These are phyloP conservation scores for Aspergillus sergii DNA, from an alignment of 2,329 filamentous ascomycete species.

Conservation along the genomic window DNA sequence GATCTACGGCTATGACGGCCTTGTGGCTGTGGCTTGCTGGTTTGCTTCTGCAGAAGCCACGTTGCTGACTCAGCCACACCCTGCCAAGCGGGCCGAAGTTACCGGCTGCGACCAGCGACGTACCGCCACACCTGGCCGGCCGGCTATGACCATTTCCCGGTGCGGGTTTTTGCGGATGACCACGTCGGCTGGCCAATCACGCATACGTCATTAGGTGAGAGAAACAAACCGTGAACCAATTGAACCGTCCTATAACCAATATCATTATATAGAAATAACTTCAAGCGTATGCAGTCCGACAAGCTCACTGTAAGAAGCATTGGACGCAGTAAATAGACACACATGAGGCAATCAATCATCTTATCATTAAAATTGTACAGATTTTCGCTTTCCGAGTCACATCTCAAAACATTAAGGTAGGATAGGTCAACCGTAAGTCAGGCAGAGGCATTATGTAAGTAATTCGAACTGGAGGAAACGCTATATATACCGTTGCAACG, in stretches of 20 bases:
- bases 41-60: constrained; percentile 12
- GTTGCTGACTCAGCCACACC: constrained; percentile 17
- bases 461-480: not conserved
- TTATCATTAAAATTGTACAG: constrained; percentile 1
- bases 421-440: not conserved
- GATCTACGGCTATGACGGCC: constrained; percentile 31
- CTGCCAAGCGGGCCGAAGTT: constrained; percentile 7
- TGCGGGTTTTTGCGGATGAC: constrained; percentile 22
- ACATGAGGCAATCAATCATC: not conserved
- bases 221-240: not conserved
- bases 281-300: not conserved
- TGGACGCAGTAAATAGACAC: constrained; percentile 7
- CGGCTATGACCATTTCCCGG: constrained; percentile 27
- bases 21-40: constrained; percentile 20
- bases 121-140: constrained; percentile 26
- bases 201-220: constrained; percentile 2
- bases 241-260: not conserved
- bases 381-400: constrained; percentile 1
- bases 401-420: not conserved
- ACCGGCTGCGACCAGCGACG: not conserved
- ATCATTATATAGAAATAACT: not conserved
- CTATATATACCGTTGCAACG: constrained; percentile 1
- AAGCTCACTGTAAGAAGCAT: not conserved
- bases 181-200: constrained; percentile 11
- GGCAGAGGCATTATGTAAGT: not conserved